Conservation (phyloP, 1,139 yeast species). For the Geotrichum cucujoidarum region DNA sequence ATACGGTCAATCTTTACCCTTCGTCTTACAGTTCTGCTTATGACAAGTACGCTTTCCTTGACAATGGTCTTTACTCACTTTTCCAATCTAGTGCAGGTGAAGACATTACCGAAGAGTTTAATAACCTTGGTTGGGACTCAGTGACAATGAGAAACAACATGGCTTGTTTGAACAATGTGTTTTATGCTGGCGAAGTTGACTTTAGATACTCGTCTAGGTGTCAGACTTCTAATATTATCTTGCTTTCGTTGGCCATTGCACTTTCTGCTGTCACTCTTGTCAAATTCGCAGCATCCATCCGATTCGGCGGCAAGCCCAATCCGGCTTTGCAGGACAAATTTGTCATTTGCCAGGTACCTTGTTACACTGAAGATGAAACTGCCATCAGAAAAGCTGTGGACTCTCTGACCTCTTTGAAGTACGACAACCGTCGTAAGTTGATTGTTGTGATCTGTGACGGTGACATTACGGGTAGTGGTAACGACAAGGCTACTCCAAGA, state of each 20-base stretch:
- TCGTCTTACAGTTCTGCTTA: constrained; percentile 22
- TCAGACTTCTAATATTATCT: constrained; percentile 39
- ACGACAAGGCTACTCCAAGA: constrained; percentile 40
- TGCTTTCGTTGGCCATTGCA: constrained; percentile 38
- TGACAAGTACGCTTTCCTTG: constrained; percentile 36
- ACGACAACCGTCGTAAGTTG: constrained; percentile 40
- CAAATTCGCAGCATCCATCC: constrained; percentile 39
- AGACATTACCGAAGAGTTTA: constrained; percentile 38
- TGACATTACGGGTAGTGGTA: constrained; percentile 41
- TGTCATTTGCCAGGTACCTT: constrained; percentile 42
- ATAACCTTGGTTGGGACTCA: constrained; percentile 26
- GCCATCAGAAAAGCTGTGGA: constrained; percentile 41
- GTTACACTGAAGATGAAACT: constrained; percentile 41
- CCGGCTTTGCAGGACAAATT: constrained; percentile 40
- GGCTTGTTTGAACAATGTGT: constrained; percentile 38
- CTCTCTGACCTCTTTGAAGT: constrained; percentile 38
- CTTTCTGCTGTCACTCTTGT: constrained; percentile 38
- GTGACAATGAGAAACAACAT: constrained; percentile 31
- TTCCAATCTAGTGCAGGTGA: constrained; percentile 34
- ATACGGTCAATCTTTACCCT: constrained; percentile 29
- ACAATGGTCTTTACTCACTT: constrained; percentile 33
- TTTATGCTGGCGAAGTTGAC: constrained; percentile 36
- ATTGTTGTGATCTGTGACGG: constrained; percentile 41
- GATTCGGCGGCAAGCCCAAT: constrained; percentile 36
- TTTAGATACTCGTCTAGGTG: constrained; percentile 39